Conservation (phyloP, 805 yeast genomes). For the Saturnispora bothae region DNA sequence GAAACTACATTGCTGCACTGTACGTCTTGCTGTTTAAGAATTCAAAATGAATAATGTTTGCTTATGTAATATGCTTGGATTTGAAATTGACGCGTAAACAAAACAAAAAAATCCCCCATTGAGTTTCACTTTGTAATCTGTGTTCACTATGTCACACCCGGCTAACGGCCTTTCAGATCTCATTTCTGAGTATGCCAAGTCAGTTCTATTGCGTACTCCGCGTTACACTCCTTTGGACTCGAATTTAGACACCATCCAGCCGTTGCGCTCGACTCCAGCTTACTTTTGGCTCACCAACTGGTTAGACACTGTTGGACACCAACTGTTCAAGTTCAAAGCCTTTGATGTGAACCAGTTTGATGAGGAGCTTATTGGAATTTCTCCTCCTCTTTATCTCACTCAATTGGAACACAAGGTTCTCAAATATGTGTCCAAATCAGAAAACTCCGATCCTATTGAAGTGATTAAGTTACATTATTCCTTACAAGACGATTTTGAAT, state of each 20-base stretch:
- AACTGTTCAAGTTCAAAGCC: slow-evolving; percentile 36
- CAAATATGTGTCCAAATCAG: slow-evolving; percentile 2
- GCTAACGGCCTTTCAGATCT: slow-evolving; percentile 23
- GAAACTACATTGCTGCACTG: too few species aligned
- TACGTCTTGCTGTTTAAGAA: too few species aligned
- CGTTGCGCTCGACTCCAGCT: slow-evolving; percentile 1
- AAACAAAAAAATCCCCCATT: too few species aligned
- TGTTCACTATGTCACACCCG: slow-evolving; percentile 25
- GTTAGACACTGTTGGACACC: slow-evolving; percentile 4
- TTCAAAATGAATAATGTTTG: not conserved
- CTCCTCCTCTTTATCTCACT: slow-evolving; percentile 31
- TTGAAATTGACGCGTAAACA: too few species aligned
- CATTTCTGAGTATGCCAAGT: slow-evolving; percentile 27
- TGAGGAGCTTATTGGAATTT: slow-evolving; percentile 43
- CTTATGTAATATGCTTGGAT: not conserved
- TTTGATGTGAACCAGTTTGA: slow-evolving; percentile 53
- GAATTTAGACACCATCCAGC: slow-evolving; percentile 7
- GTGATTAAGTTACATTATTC: slow-evolving; percentile 2
- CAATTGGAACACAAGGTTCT: slow-evolving; percentile 35
- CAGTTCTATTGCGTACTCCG: slow-evolving; percentile 32
- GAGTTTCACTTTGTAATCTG: too few species aligned
- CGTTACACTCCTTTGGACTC: slow-evolving; percentile 29
- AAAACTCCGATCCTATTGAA: not conserved
- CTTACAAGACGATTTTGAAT: not conserved
- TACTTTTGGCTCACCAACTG: slow-evolving; percentile 9